Base-by-base conservation (phyloP, 2,329 filamentous ascomycete genomes). In the Boeremia exigua region DNA sequence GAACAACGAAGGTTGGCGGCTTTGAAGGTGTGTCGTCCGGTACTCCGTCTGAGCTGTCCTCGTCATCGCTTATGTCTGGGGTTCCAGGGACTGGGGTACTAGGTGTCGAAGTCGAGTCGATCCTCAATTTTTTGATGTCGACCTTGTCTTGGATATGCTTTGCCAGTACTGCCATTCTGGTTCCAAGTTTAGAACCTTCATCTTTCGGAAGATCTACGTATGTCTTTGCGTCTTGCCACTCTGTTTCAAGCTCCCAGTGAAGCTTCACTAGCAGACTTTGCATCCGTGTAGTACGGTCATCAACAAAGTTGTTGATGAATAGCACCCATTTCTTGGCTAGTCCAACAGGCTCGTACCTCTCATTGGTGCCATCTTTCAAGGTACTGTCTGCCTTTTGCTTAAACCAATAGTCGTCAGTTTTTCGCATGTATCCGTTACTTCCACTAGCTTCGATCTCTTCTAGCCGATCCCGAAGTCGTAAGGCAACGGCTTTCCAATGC, bases 161-260 rank as follows among this genome's bases (percentile, higher is more conserved):
- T n/a, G n/a, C n/a, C n/a, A n/a, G n/a, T n/a, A n/a, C n/a, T n/a
- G n/a, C n/a, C n/a, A n/a, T n/a, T n/a, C n/a, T n/a, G n/a, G n/a
- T n/a, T n/a, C n/a, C n/a, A n/a, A n/a, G n/a, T n/a, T n/a, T n/a
- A n/a, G n/a, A n/a, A n/a, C 28, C 28, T 33, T 33, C 14, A 6
- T 14, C 30, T 10, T 14, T 33, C 12, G 4, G 42, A 14, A 30
- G 12, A 33, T 12, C 2, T 32, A 54, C 28, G 36, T 55, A 43
- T 14, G 56, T 58, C 7, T 19, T 75, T 15, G 64, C 72, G 2
- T 75, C 70, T 54, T 46, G 61, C 23, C 75, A 19, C 4, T 37
- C 34, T 7, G 7, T 17, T 17, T 17, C 34, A 11, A 37, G 34
- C 17, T 17, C 34, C n/a, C 3, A 19, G 12, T 10, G 12, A 33